Base-by-base conservation (phyloP, 2,329 filamentous ascomycete genomes). In the Diplodia intermedia region DNA sequence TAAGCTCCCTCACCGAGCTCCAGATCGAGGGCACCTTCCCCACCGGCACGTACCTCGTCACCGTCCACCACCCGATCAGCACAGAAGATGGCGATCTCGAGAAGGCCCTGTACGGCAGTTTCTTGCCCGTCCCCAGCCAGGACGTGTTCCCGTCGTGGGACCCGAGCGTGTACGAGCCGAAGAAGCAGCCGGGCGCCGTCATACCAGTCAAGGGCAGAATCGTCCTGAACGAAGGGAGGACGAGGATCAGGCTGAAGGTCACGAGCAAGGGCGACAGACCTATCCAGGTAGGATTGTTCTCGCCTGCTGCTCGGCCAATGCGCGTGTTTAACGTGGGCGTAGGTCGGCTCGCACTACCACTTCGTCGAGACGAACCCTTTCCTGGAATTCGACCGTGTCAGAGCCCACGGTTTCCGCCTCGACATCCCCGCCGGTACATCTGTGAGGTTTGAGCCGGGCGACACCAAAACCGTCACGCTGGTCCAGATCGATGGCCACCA, bases 21-120 rank as follows among this genome's bases (percentile, higher is more conserved):
- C 93, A 96, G 84, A 91, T 98, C 71, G 94, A 98, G 81, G 94
- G 94, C 69, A 98, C 94, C 1, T 98, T 98, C 76, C 90, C 89
- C 33, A 90, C 88, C 7, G 94, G 94, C 66, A 97, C 94, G 1
- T 97, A 97, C 76, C 89, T 98, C 50, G 94, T 98, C 43, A 98
- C 94, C 0, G 92, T 98, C 20, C 93, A 97, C 80, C 89, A 96
- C 76, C 94, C 94, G 31, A 91, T 98, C 79, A 88, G 89, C 71
- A 90, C 89, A 69, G 90, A 97, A 71, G 91, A 97, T 77, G 94
- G 94, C 5, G 89, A 97, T 79, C 84, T 97, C 40, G 88, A 88
- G n/a, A 90, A 89, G 74, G 94, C 94, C 1, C 83, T 98, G 3
- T 98, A 97, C 78, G 93, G 93, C 31, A 94, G 91, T 70, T 97